phyloP scores from a whole-genome alignment of 2,329 filamentous ascomycete species.

The Didymella lethalis region DNA sequence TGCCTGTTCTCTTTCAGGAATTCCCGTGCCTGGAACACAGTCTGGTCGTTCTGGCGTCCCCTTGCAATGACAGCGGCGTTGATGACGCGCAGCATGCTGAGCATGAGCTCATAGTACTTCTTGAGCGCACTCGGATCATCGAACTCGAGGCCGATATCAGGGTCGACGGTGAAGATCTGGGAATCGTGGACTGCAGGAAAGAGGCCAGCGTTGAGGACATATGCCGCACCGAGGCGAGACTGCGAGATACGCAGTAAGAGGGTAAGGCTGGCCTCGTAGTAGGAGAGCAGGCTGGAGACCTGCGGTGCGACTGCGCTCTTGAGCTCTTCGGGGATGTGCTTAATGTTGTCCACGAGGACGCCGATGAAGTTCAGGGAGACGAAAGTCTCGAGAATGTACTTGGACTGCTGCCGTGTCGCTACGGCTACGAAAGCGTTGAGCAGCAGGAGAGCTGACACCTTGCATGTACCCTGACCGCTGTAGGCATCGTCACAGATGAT shows the following conservation, averaged over 20 bases:
- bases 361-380: conserved; percentile 89
- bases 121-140: conserved; percentile 74
- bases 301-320: conserved; percentile 54
- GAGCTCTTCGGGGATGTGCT: conserved; percentile 75
- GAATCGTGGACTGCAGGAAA: conserved; percentile 83
- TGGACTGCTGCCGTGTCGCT: conserved; percentile 74
- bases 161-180: conserved; percentile 86
- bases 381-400: conserved; percentile 78
- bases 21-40: conserved; percentile 74
- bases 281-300: conserved; percentile 63
- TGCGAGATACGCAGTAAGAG: conserved; percentile 86
- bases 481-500: conserved; percentile 93
- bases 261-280: conserved; percentile 78
- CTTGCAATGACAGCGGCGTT: conserved; percentile 81
- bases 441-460: conserved; percentile 86
- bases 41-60: conserved; percentile 79
- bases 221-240: conserved; percentile 81
- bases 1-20: conserved; percentile 86
- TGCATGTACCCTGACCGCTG: conserved; percentile 79
- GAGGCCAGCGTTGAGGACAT: conserved; percentile 87
- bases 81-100: conserved; percentile 81
- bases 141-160: conserved; percentile 84
- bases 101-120: conserved; percentile 84
- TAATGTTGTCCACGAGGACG: conserved; percentile 87
- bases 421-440: conserved; percentile 79